A percentile compares a stretch with the other conserved stretches of the same genome.
Conservation (phyloP, 495 filamentous ascomycete species). For the Xylaria curta region DNA sequence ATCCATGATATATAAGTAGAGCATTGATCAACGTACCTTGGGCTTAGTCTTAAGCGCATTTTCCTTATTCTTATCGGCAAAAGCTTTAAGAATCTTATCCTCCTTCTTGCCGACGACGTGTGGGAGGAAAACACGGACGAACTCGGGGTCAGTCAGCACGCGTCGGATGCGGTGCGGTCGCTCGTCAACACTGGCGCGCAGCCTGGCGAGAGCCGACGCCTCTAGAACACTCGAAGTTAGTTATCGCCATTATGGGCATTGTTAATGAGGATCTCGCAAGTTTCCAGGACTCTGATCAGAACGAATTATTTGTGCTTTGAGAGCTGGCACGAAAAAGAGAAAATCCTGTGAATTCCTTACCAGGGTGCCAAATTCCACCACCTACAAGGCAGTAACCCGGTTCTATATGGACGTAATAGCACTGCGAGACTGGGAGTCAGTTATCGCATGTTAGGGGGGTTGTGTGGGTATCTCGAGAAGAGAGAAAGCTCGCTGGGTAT, state of each 20-base stretch:
- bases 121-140: conserved; percentile 70
- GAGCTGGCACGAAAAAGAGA: neutral
- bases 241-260: neutral
- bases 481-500: too few relatives aligned
- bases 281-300: neutral
- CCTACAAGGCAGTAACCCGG: conserved; percentile 60
- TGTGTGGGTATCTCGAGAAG: too few relatives aligned
- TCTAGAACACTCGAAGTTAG: conserved; percentile 33
- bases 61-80: conserved; percentile 68
- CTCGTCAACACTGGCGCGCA: conserved; percentile 77
- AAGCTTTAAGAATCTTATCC: conserved; percentile 66
- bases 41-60: conserved; percentile 84
- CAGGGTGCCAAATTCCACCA: conserved; percentile 81
- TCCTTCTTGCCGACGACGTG: conserved; percentile 54
- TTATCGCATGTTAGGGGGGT: too few relatives aligned
- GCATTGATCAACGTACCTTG: conserved; percentile 63
- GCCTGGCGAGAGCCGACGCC: conserved; percentile 59
- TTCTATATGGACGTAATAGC: conserved; percentile 69
- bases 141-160: conserved; percentile 61
- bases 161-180: conserved; percentile 69
- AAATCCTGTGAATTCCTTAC: neutral
- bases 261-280: neutral
- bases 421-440: conserved; percentile 31
- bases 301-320: neutral
- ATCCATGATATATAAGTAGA: neutral